Percentiles rank a stretch among this genome's conserved stretches.
Evolutionary conservation across 2,329 filamentous ascomycete species (phyloP).

Genomic region (Coniochaeta sp.): DNA sequence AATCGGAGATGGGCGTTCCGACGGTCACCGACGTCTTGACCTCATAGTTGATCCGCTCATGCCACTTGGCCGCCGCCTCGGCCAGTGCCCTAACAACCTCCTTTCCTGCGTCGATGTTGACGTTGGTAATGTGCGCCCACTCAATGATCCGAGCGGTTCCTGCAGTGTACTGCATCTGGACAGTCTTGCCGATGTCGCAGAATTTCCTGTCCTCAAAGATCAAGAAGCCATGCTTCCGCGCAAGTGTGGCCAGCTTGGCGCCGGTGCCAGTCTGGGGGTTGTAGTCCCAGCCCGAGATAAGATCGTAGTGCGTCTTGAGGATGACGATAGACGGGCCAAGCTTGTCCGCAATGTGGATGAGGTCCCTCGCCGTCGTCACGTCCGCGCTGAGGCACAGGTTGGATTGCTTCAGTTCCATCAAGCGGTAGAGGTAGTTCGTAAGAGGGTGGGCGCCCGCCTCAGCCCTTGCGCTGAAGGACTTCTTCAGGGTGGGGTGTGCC

Average conservation of each 20-base stretch:
- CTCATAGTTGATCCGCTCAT: constrained; percentile 56
- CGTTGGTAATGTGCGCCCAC: constrained; percentile 64
- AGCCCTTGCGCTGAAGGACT: constrained; percentile 45
- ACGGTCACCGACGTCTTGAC: constrained; percentile 59
- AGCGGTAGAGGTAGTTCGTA: constrained; percentile 51
- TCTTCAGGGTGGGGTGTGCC: constrained; percentile 35
- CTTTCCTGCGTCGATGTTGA: constrained; percentile 63
- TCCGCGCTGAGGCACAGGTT: constrained; percentile 62
- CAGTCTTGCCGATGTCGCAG: constrained; percentile 78
- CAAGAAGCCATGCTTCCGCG: constrained; percentile 60
- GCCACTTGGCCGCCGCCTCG: constrained; percentile 54
- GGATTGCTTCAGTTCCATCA: constrained; percentile 60
- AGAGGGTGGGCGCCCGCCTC: constrained; percentile 49
- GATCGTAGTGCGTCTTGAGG: constrained; percentile 65
- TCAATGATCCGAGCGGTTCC: constrained; percentile 71
- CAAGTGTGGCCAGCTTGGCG: constrained; percentile 51
- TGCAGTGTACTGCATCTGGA: constrained; percentile 72
- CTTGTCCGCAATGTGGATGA: constrained; percentile 53
- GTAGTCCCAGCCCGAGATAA: constrained; percentile 60
- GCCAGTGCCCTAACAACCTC: constrained; percentile 56
- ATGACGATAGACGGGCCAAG: constrained; percentile 61
- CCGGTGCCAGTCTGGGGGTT: constrained; percentile 57
- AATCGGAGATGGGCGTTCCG: constrained; percentile 52
- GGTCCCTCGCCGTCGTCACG: constrained; percentile 53
- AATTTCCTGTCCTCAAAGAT: constrained; percentile 86